phyloP scores from a whole-genome alignment of 2,329 filamentous ascomycete genomes.

The Magnaporthiopsis rhizophila region DNA sequence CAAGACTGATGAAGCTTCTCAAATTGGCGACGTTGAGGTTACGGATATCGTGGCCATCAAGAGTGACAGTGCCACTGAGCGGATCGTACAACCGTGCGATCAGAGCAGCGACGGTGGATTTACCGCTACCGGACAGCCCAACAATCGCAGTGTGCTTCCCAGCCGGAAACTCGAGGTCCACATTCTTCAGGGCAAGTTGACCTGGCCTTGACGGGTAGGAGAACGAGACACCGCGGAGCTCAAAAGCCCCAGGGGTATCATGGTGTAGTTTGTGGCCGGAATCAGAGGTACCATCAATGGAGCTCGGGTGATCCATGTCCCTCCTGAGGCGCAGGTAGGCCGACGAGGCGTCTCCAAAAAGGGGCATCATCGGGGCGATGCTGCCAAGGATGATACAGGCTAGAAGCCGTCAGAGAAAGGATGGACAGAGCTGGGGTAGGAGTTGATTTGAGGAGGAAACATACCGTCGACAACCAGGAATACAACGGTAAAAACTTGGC shows the following conservation, averaged over 20 bases:
- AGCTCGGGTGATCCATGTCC: slow-evolving; percentile 45
- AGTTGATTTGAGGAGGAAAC: neutral
- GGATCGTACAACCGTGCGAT: slow-evolving; percentile 39
- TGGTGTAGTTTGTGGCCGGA: slow-evolving; percentile 32
- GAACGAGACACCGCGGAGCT: slow-evolving; percentile 35
- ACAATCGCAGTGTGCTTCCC: slow-evolving; percentile 47
- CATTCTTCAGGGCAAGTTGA: slow-evolving; percentile 31
- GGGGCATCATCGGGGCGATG: slow-evolving; percentile 54
- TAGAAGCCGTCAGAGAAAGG: slow-evolving; percentile 11
- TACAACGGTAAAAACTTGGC: slow-evolving; percentile 41
- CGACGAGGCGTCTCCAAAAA: slow-evolving; percentile 49
- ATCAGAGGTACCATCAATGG: slow-evolving; percentile 34
- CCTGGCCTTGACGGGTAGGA: slow-evolving; percentile 35
- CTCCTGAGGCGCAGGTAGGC: slow-evolving; percentile 49
- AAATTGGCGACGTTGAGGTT: slow-evolving; percentile 27
- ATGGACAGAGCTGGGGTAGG: slow-evolving; percentile 5
- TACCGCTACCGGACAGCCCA: slow-evolving; percentile 44
- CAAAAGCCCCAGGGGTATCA: slow-evolving; percentile 39
- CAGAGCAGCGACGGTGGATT: slow-evolving; percentile 41
- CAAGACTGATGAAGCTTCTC: slow-evolving; percentile 23
- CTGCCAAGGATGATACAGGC: slow-evolving; percentile 54
- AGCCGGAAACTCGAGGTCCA: slow-evolving; percentile 29
- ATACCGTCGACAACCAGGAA: slow-evolving; percentile 42
- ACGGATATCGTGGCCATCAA: slow-evolving; percentile 28
- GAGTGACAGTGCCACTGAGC: slow-evolving; percentile 27